Evolutionary conservation across 768 basidiomycete species (phyloP), one percentile per base, ranked within the genome.

Genomic region (Termitomyces sp.): DNA sequence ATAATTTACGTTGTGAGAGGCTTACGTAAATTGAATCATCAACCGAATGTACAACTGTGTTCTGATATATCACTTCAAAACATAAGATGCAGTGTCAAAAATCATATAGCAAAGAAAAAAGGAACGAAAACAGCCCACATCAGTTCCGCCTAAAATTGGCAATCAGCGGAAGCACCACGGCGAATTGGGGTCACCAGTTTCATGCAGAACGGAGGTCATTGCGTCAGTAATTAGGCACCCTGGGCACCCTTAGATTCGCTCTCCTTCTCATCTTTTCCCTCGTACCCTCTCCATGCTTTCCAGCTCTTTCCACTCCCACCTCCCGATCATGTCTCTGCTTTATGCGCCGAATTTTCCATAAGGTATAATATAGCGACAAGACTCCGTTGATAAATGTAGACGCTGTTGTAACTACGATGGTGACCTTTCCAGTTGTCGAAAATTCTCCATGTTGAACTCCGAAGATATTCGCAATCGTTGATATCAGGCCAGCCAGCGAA

Each of bases 401-500:
- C 0, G 59, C 66, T 0, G 67, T 65, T 0, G 81, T 84, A 5
- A 82, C 78, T 43, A 79, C 72, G 44, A 85, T 68, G 0, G 83
- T 82, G 32, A 74, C 67, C 59, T 70, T 74, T 45, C 77, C 75
- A 0, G 77, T 71, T 30, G 65, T 70, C 4, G 75, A 75, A 55
- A 82, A 72, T 40, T 72, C 64, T 3, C 80, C 79, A 28, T 72
- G 66, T 55, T 86, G 82, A 3, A 68, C 69, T 6, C 81, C 82
- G 36, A 76, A 83, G 16, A 84, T 68, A 60, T 71, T 81, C 10
- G 79, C 67, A 52, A 86, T 61, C 2, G 82, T 82, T 0, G 84
- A 84, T 20, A 86, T 71, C 0, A 86, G 57, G 20, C 84, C 84
- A 0, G 82, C 80, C 16, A 80, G 62, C 11, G 81, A 82, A 65